These are phyloP conservation scores for Umbelopsis ramanniana DNA, from an alignment of 192 early-diverging fungal species.

Conservation along the genomic window DNA sequence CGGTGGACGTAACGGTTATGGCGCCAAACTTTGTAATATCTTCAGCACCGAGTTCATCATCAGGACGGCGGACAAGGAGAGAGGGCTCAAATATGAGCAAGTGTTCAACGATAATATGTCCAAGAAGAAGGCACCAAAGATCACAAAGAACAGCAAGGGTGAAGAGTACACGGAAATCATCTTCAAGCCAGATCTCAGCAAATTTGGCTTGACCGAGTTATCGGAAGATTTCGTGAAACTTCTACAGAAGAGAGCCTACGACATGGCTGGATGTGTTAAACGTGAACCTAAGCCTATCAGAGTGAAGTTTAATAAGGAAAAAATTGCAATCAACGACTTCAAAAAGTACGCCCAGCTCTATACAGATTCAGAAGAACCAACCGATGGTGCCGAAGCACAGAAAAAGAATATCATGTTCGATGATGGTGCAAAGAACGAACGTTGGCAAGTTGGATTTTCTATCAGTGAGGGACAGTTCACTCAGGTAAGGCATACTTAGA, in stretches of 20 bases:
- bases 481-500: conserved; percentile 59
- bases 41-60: conserved; percentile 94
- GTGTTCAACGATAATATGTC: conserved; percentile 92
- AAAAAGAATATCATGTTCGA: conserved; percentile 74
- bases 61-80: conserved; percentile 82
- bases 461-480: conserved; percentile 95
- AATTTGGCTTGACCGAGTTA: conserved; percentile 87
- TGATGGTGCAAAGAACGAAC: conserved; percentile 57
- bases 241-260: conserved; percentile 91
- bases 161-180: conserved; percentile 91
- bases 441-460: conserved; percentile 95
- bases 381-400: conserved; percentile 26
- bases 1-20: conserved; percentile 95
- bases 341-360: conserved; percentile 91
- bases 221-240: conserved; percentile 88
- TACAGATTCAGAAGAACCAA: conserved; percentile 33
- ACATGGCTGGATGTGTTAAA: conserved; percentile 85
- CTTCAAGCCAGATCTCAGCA: conserved; percentile 91
- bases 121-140: conserved; percentile 71
- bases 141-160: conserved; percentile 65
- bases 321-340: conserved; percentile 85
- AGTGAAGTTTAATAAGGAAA: conserved; percentile 84
- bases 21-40: conserved; percentile 96
- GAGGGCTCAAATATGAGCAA: conserved; percentile 81
- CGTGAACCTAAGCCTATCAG: conserved; percentile 62